Percentiles rank a stretch among this genome's conserved stretches.
These are phyloP conservation scores for Termitomyces sp. DNA, from an alignment of 768 basidiomycete genomes.

Conservation along the genomic window DNA sequence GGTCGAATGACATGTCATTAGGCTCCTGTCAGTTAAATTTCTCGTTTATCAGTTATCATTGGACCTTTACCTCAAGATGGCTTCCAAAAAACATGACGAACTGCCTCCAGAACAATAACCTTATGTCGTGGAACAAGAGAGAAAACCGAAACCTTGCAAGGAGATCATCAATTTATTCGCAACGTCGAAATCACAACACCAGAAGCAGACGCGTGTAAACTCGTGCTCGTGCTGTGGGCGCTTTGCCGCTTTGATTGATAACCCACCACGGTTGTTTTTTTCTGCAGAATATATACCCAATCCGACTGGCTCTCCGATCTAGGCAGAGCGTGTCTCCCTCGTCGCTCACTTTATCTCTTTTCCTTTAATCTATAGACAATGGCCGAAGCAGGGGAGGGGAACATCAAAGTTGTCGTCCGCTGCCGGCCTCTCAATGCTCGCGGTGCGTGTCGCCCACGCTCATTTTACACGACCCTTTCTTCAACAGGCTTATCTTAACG, in stretches of 20 bases:
- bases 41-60: background rate
- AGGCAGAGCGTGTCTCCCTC: constrained; percentile 9
- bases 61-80: background rate
- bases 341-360: constrained; percentile 1
- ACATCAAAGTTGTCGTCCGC: constrained; percentile 92
- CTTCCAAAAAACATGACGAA: background rate
- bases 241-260: constrained; percentile 11
- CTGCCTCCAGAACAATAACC: too few relatives aligned
- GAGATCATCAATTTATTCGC: background rate
- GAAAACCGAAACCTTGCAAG: background rate
- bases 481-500: background rate
- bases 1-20: background rate
- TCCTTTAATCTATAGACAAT: constrained; percentile 24
- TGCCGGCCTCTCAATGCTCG: constrained; percentile 95
- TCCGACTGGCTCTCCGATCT: constrained; percentile 3
- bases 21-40: background rate
- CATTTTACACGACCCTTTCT: background rate
- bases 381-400: constrained; percentile 80
- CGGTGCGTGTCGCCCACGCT: constrained; percentile 50
- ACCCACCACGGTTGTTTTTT: constrained; percentile 8
- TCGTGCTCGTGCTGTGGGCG: constrained; percentile 3
- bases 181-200: background rate
- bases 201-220: background rate
- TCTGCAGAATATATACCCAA: constrained; percentile 12
- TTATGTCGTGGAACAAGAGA: background rate